phyloP scores from a whole-genome alignment of 2,329 filamentous ascomycete species.

The Tolypocladium capitatum region DNA sequence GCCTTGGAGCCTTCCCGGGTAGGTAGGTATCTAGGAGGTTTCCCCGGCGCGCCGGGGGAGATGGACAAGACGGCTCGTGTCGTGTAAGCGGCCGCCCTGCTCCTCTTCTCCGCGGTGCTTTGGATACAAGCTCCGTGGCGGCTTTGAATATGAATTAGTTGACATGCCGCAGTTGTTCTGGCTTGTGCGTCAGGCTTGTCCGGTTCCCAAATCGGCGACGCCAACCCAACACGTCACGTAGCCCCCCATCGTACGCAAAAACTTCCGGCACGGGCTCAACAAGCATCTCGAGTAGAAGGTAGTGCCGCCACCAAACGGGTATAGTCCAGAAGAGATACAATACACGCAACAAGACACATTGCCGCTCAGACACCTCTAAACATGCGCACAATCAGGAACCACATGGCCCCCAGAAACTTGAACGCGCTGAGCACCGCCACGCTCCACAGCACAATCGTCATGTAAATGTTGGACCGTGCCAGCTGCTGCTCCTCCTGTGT shows the following conservation, averaged over 20 bases:
- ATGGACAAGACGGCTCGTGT: too few species aligned
- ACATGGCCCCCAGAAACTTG: slow-evolving; percentile 76
- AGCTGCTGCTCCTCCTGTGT: slow-evolving; percentile 27
- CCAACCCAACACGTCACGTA: not conserved
- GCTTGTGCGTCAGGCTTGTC: not conserved
- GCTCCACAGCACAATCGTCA: slow-evolving; percentile 77
- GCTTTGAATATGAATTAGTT: too few species aligned
- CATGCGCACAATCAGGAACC: slow-evolving; percentile 84
- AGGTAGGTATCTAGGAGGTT: too few species aligned
- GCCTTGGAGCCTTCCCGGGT: too few species aligned
- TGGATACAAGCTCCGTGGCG: too few species aligned
- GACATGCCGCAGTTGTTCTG: too few species aligned
- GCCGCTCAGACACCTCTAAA: slow-evolving; percentile 52
- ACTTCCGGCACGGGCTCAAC: not conserved
- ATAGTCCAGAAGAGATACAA: not conserved
- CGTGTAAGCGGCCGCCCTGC: too few species aligned
- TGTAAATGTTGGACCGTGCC: slow-evolving; percentile 63
- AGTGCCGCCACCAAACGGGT: too few species aligned
- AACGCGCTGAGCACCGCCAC: slow-evolving; percentile 75
- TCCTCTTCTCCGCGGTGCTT: too few species aligned
- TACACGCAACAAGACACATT: not conserved
- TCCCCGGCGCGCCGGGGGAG: too few species aligned
- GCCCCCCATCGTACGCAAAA: not conserved
- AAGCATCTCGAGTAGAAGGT: too few species aligned
- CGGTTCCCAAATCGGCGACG: not conserved